Evolutionary conservation across 768 basidiomycete species (phyloP), one percentile per base, ranked within the genome.

Genomic region (Pleurotus platypus): DNA sequence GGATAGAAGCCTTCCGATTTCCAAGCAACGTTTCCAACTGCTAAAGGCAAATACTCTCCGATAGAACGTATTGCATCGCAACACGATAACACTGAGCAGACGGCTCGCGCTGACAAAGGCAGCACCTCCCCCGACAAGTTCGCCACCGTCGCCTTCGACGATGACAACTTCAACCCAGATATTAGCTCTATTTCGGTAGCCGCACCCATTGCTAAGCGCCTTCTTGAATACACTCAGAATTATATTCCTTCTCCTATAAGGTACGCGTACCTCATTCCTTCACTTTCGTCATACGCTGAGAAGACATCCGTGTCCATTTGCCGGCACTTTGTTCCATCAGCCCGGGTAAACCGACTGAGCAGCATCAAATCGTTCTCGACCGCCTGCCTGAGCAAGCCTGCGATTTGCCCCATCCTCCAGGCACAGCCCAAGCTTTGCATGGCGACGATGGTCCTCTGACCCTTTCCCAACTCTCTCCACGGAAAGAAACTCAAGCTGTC

Each of bases 391-490:
- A 27, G 40, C 24, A 49, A 35, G 40, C 20, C 16, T 54, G 45
- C 57, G 57, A 58, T 58, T 62, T 60, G 40, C 26, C 20, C 47
- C 47, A 45, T 48, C 35, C 45, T 18, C 8, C 57, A 54, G 22
- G 53, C 45, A 18, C 53, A 49, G 26, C 49, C 45, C 42, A 57
- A 43, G 55, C 48, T n/a, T 24, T 45, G 24, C 35, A 49, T 30
- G 55, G 64, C 48, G 46, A 37, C 30, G 27, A 47, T 39, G 53
- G 51, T 43, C 70, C 69, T 30, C 64, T 83, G 40, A 79, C 78
- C 47, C 46, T 81, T 60, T 82, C 81, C 40, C 79, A 83, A 63
- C 69, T 83, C 61, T 84, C 83, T 5, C 80, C 81, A 59, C 64
- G 57, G 55, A 73, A 71, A 58, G 49, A 26, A 30, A 30, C 20